phyloP scores from a whole-genome alignment of 139 green algal genomes.

The Chlamydomonas sp. region DNA sequence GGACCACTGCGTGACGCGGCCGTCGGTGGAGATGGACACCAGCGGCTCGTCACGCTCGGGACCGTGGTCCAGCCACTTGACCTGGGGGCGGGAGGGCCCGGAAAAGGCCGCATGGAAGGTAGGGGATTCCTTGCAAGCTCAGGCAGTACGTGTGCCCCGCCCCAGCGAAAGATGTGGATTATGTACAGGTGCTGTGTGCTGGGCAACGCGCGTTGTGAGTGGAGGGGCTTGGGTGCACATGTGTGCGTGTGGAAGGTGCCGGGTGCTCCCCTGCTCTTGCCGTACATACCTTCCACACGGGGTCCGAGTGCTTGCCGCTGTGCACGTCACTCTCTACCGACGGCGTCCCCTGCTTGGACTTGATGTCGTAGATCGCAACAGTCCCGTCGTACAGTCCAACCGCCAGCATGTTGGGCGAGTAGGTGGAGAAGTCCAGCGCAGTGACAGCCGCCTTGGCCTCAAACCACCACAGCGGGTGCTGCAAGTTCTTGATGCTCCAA shows the following conservation, averaged over 20 bases:
- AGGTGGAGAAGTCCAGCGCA: conserved; percentile 75
- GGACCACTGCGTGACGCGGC: conserved; percentile 83
- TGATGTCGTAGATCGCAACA: conserved; percentile 84
- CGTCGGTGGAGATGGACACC: conserved; percentile 89
- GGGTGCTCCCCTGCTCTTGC: neutral
- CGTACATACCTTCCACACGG: conserved; percentile 75
- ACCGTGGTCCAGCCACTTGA: conserved; percentile 79
- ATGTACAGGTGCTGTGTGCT: neutral
- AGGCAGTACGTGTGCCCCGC: neutral
- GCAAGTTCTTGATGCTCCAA: conserved; percentile 86
- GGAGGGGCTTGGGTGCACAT: neutral
- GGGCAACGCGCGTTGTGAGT: neutral
- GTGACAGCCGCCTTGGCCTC: conserved; percentile 71
- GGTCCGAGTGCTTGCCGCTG: conserved; percentile 78
- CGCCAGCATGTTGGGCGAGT: conserved; percentile 80
- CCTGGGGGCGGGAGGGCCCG: conserved; percentile 1
- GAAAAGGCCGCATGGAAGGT: neutral
- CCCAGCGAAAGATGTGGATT: neutral
- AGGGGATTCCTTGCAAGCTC: neutral
- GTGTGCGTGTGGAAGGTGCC: neutral
- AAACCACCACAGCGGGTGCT: conserved; percentile 76
- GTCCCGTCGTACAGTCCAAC: conserved; percentile 90
- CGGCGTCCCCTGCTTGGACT: conserved; percentile 50
- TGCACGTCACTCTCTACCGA: conserved; percentile 64
- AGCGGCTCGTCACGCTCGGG: conserved; percentile 80